phyloP scores from a whole-genome alignment of 2,329 filamentous ascomycete genomes.

The Neopestalotiopsis clavispora region DNA sequence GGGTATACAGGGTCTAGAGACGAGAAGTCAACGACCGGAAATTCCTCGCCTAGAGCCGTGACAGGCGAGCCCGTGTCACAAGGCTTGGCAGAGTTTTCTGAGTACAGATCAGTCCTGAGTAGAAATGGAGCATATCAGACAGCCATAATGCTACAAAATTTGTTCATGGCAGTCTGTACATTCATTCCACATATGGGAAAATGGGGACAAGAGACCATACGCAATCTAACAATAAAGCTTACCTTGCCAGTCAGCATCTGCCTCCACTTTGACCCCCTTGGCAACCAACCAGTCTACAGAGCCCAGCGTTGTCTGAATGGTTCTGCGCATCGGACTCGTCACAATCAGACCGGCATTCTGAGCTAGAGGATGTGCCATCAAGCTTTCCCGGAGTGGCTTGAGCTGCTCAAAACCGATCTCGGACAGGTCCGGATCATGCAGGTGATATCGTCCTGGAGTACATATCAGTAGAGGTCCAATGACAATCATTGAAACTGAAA shows the following conservation, averaged over 20 bases:
- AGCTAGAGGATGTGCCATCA: constrained; percentile 44
- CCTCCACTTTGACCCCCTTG: constrained; percentile 56
- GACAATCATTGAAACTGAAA: background rate
- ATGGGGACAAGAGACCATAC: background rate
- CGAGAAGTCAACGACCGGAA: constrained; percentile 62
- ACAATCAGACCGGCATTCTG: constrained; percentile 58
- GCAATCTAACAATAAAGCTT: constrained; percentile 17
- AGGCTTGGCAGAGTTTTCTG: constrained; percentile 59
- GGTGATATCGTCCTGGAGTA: constrained; percentile 47
- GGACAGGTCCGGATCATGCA: constrained; percentile 58
- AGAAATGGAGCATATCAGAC: background rate
- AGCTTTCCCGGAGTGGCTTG: constrained; percentile 44
- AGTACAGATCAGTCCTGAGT: background rate
- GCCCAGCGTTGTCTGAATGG: constrained; percentile 66
- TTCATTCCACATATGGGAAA: background rate
- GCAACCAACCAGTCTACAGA: constrained; percentile 64
- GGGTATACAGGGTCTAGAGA: constrained; percentile 64
- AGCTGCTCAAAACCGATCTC: constrained; percentile 56
- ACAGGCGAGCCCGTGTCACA: constrained; percentile 66
- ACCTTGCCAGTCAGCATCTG: constrained; percentile 71
- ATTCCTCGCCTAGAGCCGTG: constrained; percentile 47
- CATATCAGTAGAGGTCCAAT: constrained; percentile 25
- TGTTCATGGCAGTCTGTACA: background rate
- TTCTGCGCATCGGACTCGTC: constrained; percentile 68
- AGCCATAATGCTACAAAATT: background rate